phyloP scores from a whole-genome alignment of 2,329 filamentous ascomycete species.

The Diaporthe ilicicola region DNA sequence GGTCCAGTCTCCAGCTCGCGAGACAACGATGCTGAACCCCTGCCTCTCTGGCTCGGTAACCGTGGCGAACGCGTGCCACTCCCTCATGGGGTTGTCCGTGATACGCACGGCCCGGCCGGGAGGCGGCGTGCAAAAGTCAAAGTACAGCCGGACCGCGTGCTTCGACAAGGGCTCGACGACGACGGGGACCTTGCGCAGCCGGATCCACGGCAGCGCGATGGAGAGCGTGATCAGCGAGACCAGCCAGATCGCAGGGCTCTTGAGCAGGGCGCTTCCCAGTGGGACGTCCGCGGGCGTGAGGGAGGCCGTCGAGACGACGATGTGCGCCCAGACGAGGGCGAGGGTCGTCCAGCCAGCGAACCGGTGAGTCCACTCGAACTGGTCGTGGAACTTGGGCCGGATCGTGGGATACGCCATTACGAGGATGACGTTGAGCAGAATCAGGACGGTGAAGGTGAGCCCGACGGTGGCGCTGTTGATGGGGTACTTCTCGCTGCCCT shows the following conservation, averaged over 20 bases:
- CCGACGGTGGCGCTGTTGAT: constrained; percentile 47
- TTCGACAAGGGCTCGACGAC: constrained; percentile 65
- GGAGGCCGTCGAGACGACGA: constrained; percentile 42
- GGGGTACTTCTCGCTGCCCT: constrained; percentile 36
- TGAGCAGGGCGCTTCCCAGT: constrained; percentile 42
- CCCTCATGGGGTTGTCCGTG: constrained; percentile 60
- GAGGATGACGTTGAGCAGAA: constrained; percentile 68
- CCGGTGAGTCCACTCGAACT: constrained; percentile 76
- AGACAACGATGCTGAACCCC: constrained; percentile 60
- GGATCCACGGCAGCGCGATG: constrained; percentile 69
- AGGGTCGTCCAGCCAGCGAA: constrained; percentile 77
- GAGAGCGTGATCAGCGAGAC: constrained; percentile 62
- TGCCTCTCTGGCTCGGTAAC: constrained; percentile 55
- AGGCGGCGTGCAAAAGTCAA: constrained; percentile 58
- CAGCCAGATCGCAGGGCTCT: constrained; percentile 61
- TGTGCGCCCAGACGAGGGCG: constrained; percentile 42
- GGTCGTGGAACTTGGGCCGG: constrained; percentile 70
- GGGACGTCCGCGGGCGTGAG: constrained; percentile 33
- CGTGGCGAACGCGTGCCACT: constrained; percentile 71
- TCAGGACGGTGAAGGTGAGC: constrained; percentile 63
- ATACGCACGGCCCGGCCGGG: constrained; percentile 61
- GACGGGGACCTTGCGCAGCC: constrained; percentile 66
- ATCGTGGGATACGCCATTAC: constrained; percentile 70
- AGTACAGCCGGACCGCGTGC: constrained; percentile 69
- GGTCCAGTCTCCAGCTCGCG: constrained; percentile 73